These are phyloP conservation scores for Betula pendula DNA, from an alignment of 306 rosid species.

Conservation along the genomic window DNA sequence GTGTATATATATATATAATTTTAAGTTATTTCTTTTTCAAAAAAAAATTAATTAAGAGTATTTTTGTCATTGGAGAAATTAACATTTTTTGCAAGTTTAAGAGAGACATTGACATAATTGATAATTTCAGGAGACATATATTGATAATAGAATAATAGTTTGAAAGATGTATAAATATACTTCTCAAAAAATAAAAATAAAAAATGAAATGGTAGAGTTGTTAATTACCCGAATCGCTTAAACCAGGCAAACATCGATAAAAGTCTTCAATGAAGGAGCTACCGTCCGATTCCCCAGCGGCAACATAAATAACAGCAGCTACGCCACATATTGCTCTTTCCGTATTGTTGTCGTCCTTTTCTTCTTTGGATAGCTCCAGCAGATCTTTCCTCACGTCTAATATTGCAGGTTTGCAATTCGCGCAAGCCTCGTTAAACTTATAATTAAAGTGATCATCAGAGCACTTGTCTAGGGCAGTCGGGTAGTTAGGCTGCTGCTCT, in stretches of 20 bases:
- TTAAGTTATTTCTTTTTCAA: too few species aligned
- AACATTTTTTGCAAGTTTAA: too few species aligned
- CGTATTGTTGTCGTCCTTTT: background rate
- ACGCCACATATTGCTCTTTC: constrained; percentile 53
- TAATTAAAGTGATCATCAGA: constrained; percentile 27
- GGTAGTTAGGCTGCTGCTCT: constrained; percentile 18
- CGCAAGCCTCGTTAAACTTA: constrained; percentile 30
- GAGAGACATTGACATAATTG: too few species aligned
- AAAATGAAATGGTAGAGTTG: too few species aligned
- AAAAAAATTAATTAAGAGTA: too few species aligned
- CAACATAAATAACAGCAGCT: constrained; percentile 53
- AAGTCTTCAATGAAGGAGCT: constrained; percentile 28
- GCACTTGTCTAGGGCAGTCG: constrained; percentile 39
- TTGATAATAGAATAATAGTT: too few species aligned
- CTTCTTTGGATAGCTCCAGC: background rate
- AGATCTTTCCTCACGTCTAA: constrained; percentile 29
- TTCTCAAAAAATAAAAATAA: too few species aligned
- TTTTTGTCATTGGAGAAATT: too few species aligned
- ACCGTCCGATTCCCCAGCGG: constrained; percentile 33
- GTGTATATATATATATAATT: too few species aligned
- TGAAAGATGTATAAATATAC: too few species aligned
- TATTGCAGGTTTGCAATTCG: constrained; percentile 35
- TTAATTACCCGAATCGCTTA: constrained; percentile 29
- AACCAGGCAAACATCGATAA: constrained; percentile 47
- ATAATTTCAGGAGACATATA: too few species aligned